Conservation (phyloP, 805 yeast species). For the Diddensiella transvaalensis region DNA sequence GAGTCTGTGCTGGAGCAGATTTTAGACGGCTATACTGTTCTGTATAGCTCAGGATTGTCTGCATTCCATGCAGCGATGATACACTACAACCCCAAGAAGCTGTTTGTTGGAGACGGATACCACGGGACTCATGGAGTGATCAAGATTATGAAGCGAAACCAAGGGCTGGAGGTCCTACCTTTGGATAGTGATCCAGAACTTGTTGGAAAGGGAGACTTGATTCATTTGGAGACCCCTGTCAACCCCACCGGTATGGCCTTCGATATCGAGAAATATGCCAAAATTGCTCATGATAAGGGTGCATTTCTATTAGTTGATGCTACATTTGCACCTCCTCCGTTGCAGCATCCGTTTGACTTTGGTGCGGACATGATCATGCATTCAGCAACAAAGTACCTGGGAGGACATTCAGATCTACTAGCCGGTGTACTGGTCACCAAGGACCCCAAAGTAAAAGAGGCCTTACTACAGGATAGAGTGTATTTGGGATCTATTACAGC, state of each 20-base stretch:
- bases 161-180: conserved; percentile 39
- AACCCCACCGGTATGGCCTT: conserved; percentile 73
- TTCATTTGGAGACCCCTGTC: conserved; percentile 84
- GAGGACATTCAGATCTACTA: conserved; percentile 89
- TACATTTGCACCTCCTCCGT: conserved; percentile 92
- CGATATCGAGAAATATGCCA: conserved; percentile 61
- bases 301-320: conserved; percentile 74
- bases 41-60: conserved; percentile 74
- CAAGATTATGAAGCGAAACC: conserved; percentile 56
- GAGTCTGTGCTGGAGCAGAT: conserved; percentile 63
- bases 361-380: conserved; percentile 89
- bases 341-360: conserved; percentile 72
- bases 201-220: conserved; percentile 63
- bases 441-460: conserved; percentile 42
- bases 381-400: conserved; percentile 85
- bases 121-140: conserved; percentile 80
- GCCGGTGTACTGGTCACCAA: conserved; percentile 79
- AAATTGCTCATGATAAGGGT: conserved; percentile 71
- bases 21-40: conserved; percentile 60
- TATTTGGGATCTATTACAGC: conserved; percentile 76
- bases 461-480: conserved; percentile 59
- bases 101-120: conserved; percentile 77
- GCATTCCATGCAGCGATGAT: conserved; percentile 77
- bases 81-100: conserved; percentile 63
- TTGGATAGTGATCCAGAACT: conserved; percentile 39